A percentile compares a stretch with the other conserved stretches of the same genome.
phyloP scores from a whole-genome alignment of 768 basidiomycete species.

The Royoungia palumana region DNA sequence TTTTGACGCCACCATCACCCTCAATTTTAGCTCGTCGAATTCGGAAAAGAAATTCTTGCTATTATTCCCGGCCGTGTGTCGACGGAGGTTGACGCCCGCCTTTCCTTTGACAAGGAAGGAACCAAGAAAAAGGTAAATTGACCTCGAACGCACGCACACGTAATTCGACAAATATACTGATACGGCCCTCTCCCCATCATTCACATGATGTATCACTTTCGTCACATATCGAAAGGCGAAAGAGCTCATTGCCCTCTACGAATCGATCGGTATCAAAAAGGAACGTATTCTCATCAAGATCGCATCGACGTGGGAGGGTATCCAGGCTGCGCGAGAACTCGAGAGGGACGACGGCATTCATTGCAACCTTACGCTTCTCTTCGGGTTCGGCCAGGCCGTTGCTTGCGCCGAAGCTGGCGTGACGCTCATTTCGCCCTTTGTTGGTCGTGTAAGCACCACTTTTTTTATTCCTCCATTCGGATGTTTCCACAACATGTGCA shows the following conservation, averaged over 20 bases:
- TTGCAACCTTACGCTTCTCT: slow-evolving; percentile 98
- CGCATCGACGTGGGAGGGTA: slow-evolving; percentile 99
- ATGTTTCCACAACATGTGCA: slow-evolving; percentile 10
- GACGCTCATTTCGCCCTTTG: slow-evolving; percentile 98
- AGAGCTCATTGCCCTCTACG: slow-evolving; percentile 90
- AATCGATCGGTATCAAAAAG: slow-evolving; percentile 88
- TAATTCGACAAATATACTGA: slow-evolving; percentile 19
- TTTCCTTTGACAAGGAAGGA: slow-evolving; percentile 92
- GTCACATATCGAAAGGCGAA: slow-evolving; percentile 47
- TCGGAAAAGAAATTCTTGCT: slow-evolving; percentile 90
- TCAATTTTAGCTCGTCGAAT: slow-evolving; percentile 80
- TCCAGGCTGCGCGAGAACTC: slow-evolving; percentile 96
- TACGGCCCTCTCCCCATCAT: neutral
- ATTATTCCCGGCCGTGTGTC: slow-evolving; percentile 99
- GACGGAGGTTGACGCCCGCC: slow-evolving; percentile 96
- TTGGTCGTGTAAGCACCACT: slow-evolving; percentile 74
- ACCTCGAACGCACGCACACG: slow-evolving; percentile 16
- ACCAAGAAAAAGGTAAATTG: slow-evolving; percentile 78
- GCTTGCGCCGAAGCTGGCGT: slow-evolving; percentile 98
- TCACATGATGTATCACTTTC: slow-evolving; percentile 4
- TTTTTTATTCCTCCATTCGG: slow-evolving; percentile 16
- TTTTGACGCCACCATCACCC: slow-evolving; percentile 11
- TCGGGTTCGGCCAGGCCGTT: slow-evolving; percentile 98
- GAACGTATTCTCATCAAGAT: slow-evolving; percentile 99
- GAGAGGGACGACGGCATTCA: slow-evolving; percentile 92